Percentiles rank a stretch among this genome's conserved stretches.
Evolutionary conservation across 495 filamentous ascomycete genomes (phyloP).

Genomic region (Hyaloscypha variabilis): DNA sequence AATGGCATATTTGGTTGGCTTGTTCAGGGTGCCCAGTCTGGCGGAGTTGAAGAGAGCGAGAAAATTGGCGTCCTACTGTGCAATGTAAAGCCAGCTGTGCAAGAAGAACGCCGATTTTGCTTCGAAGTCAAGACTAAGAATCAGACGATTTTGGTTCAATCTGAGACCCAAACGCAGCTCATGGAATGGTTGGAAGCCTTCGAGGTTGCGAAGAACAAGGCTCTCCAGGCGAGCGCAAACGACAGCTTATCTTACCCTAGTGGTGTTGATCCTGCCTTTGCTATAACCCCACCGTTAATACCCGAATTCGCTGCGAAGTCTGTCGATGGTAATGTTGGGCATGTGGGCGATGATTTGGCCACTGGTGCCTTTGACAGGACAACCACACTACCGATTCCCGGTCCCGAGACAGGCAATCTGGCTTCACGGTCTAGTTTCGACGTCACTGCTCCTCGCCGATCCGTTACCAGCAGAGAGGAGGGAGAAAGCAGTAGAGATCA

Average conservation of each 20-base stretch:
- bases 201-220: conserved; percentile 89
- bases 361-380: conserved; percentile 56
- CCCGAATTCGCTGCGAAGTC: conserved; percentile 85
- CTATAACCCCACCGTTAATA: conserved; percentile 84
- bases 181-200: conserved; percentile 92
- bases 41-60: conserved; percentile 92
- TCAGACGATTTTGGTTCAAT: conserved; percentile 84
- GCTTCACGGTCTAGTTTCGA: conserved; percentile 73
- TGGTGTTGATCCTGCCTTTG: conserved; percentile 82
- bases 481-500: conserved; percentile 72
- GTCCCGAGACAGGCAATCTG: conserved; percentile 52
- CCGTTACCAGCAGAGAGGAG: conserved; percentile 56
- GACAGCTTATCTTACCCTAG: conserved; percentile 56
- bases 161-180: conserved; percentile 87
- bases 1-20: conserved; percentile 96
- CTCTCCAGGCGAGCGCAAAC: conserved; percentile 73
- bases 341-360: conserved; percentile 53
- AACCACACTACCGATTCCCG: conserved; percentile 68
- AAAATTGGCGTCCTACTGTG: conserved; percentile 95
- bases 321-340: conserved; percentile 66
- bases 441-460: conserved; percentile 52
- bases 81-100: conserved; percentile 84
- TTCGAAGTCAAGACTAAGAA: conserved; percentile 99
- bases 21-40: conserved; percentile 79
- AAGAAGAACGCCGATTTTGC: conserved; percentile 93